Conservation (phyloP, 2,329 filamentous ascomycete genomes). For the Colletotrichum gloeosporioides region DNA sequence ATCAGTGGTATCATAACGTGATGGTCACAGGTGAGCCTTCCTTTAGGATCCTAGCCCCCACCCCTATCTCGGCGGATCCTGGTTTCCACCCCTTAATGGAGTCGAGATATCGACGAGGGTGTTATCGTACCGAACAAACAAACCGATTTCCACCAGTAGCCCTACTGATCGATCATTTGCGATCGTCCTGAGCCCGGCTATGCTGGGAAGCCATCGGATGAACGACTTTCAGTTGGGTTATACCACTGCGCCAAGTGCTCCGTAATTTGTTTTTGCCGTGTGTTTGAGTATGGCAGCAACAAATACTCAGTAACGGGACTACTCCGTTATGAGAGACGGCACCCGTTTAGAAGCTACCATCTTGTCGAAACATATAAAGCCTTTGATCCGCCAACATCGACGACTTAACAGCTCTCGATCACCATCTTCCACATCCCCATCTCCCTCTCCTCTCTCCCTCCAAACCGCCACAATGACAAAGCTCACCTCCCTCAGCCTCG, state of each 20-base stretch:
- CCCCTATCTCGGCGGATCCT: not conserved
- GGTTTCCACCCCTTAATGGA: not conserved
- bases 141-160: not conserved
- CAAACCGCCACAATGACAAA: not conserved
- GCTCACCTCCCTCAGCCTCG: not conserved
- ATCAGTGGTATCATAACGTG: not conserved
- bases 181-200: not conserved
- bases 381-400: accelerated
- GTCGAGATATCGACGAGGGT: not conserved
- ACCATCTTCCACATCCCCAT: not conserved
- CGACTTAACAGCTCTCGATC: accelerated
- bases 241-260: not conserved
- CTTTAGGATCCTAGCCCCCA: not conserved
- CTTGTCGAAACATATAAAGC: not conserved
- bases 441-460: not conserved
- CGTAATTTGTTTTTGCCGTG: not conserved
- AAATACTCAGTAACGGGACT: not conserved
- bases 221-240: not conserved
- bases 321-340: not conserved
- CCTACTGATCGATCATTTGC: not conserved
- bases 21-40: not conserved
- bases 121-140: not conserved
- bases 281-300: not conserved
- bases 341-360: not conserved
- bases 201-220: not conserved